Percentiles rank a stretch among this genome's conserved stretches.
These are phyloP conservation scores for Suillus fuscotomentosus DNA, from an alignment of 768 basidiomycete genomes.

Conservation along the genomic window DNA sequence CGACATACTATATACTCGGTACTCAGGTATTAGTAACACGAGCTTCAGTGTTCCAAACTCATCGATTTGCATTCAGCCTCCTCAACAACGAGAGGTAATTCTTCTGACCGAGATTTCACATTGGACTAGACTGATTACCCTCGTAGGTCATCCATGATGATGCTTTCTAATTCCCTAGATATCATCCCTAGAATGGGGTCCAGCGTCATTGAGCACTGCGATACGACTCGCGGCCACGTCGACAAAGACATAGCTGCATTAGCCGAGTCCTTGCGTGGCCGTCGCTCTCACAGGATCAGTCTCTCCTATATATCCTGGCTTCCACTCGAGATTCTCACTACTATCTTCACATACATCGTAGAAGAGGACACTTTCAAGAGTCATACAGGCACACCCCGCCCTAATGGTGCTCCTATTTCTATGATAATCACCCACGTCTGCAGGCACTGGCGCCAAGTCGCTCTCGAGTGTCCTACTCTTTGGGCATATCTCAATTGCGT, in stretches of 20 bases:
- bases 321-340: conserved; percentile 21
- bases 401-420: conserved; percentile 14
- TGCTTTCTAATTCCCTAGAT: neutral
- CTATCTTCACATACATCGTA: conserved; percentile 15
- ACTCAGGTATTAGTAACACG: conserved; percentile 13
- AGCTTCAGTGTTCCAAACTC: neutral
- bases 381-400: neutral
- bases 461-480: conserved; percentile 50
- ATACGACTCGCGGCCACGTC: conserved; percentile 6
- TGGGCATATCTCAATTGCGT: conserved; percentile 49
- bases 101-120: neutral
- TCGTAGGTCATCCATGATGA: neutral
- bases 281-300: conserved; percentile 17
- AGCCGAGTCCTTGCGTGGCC: conserved; percentile 9
- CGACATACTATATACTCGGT: neutral
- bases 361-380: neutral
- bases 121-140: neutral
- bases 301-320: conserved; percentile 17
- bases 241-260: conserved; percentile 17
- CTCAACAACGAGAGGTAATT: neutral
- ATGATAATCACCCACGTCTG: conserved; percentile 62
- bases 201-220: neutral
- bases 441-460: conserved; percentile 52
- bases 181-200: neutral
- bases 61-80: neutral